Percentiles rank a stretch among this genome's conserved stretches.
These are phyloP conservation scores for Phytophthora cryptogea DNA, from an alignment of 352 stramenopile genomes.

Conservation along the genomic window DNA sequence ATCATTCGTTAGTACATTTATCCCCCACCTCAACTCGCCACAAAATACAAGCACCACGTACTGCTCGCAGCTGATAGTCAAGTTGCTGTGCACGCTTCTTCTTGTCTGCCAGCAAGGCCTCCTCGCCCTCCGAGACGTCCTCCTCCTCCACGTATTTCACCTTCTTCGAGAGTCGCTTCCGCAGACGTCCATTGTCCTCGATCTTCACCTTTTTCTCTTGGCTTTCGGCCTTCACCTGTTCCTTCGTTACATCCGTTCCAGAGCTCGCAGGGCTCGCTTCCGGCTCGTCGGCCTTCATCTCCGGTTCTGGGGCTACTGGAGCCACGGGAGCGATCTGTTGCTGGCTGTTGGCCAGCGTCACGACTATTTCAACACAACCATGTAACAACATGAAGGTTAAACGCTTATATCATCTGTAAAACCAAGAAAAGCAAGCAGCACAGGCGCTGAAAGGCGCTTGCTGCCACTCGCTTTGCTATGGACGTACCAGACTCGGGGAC, in stretches of 20 bases:
- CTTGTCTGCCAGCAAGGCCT: slow-evolving; percentile 58
- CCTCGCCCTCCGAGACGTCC: slow-evolving; percentile 68
- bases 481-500: slow-evolving; percentile 14
- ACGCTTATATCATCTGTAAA: neutral
- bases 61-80: slow-evolving; percentile 66
- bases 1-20: slow-evolving; percentile 5
- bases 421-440: slow-evolving; percentile 1
- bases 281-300: slow-evolving; percentile 4
- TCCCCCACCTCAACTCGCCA: neutral
- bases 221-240: slow-evolving; percentile 9
- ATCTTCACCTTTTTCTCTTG: slow-evolving; percentile 7
- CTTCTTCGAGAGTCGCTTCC: slow-evolving; percentile 58
- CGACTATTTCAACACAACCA: neutral
- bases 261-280: slow-evolving; percentile 15
- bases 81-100: slow-evolving; percentile 76
- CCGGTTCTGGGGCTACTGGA: slow-evolving; percentile 1
- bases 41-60: slow-evolving; percentile 23
- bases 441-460: slow-evolving; percentile 1
- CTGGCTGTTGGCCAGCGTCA: neutral
- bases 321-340: neutral
- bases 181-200: slow-evolving; percentile 23
- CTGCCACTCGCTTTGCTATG: slow-evolving; percentile 1
- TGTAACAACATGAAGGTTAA: slow-evolving; percentile 2
- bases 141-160: slow-evolving; percentile 84
- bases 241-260: neutral